A percentile compares a stretch with the other conserved stretches of the same genome.
These are phyloP conservation scores for Colletotrichum sp. DNA, from an alignment of 2,329 filamentous ascomycete genomes.

Conservation along the genomic window DNA sequence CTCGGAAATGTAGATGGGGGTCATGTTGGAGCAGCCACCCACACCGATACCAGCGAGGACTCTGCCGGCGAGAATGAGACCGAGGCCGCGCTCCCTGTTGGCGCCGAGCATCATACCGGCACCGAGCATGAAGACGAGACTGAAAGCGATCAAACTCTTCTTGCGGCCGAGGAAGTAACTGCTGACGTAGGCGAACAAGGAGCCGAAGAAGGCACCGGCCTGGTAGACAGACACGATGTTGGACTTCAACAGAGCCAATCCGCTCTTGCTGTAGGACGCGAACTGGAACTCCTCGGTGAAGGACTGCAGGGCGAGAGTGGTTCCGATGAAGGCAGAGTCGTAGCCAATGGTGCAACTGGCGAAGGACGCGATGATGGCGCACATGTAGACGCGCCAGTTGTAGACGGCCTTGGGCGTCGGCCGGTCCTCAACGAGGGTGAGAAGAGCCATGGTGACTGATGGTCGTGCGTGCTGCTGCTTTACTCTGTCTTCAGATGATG, in stretches of 20 bases:
- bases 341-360: constrained; percentile 63
- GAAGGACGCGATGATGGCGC: constrained; percentile 59
- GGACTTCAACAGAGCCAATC: constrained; percentile 66
- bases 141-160: constrained; percentile 66
- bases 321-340: constrained; percentile 81
- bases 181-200: constrained; percentile 70
- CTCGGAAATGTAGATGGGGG: constrained; percentile 67
- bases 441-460: constrained; percentile 44
- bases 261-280: constrained; percentile 44
- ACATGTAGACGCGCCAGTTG: constrained; percentile 65
- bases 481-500: neutral
- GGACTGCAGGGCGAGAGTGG: constrained; percentile 72
- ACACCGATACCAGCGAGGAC: constrained; percentile 69
- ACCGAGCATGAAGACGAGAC: constrained; percentile 70
- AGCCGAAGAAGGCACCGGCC: constrained; percentile 83
- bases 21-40: constrained; percentile 67
- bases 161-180: constrained; percentile 72
- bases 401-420: constrained; percentile 63
- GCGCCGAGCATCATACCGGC: constrained; percentile 76
- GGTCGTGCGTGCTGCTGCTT: neutral
- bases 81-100: constrained; percentile 65
- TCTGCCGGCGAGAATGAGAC: constrained; percentile 64
- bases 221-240: constrained; percentile 86
- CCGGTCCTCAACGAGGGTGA: constrained; percentile 59
- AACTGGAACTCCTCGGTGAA: constrained; percentile 75